Base-by-base conservation (phyloP, 2,329 filamentous ascomycete genomes). In the Aspergillus floridensis region DNA sequence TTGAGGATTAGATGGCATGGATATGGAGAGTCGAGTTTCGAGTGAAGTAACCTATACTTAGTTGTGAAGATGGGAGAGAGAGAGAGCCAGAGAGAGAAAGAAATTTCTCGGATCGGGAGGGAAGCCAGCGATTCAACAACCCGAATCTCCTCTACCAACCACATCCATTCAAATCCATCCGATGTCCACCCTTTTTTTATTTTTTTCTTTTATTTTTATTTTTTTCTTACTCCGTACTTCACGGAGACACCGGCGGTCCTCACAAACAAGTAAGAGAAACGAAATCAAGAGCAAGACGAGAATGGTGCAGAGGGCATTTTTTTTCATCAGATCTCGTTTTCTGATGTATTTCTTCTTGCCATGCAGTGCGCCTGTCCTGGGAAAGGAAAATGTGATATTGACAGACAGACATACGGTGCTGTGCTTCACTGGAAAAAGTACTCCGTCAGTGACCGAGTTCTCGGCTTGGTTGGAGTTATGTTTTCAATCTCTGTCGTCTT, bases 121-220 rank as follows among this genome's bases (percentile, higher is more conserved):
- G 62, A 54, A 63, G 31, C 62, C 60, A 65, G 64, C 63, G 59
- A 66, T 59, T 63, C 53, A 58, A 60, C 52, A 38, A 51, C 31
- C 62, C 57, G 59, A 58, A 59, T 48, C 21, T 29, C 32, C 52
- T 57, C 54, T 47, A 54, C 58, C 60, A 63, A 63, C 62, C 62
- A 64, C 54, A 60, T 48, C 22, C 50, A 50, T n/a, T 24, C 41
- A 58, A 62, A 62, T 53, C 47, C 56, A 59, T 58, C 58, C 48
- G 41, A 58, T 59, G 47, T 47, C 62, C 59, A 63, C 62, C 62
- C 56, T 41, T 53, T 57, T 35, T 46, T 56, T 44, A 21, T 46
- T n/a, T 38, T 44, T 55, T 29, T 24, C 8, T 51, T 44, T 21
- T 51, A 29, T 56, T 44, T 41, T 41, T 41, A 22, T 8, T 7